Base-by-base conservation (phyloP, 192 early-diverging fungal genomes). In the Entophlyctis luteolus region DNA sequence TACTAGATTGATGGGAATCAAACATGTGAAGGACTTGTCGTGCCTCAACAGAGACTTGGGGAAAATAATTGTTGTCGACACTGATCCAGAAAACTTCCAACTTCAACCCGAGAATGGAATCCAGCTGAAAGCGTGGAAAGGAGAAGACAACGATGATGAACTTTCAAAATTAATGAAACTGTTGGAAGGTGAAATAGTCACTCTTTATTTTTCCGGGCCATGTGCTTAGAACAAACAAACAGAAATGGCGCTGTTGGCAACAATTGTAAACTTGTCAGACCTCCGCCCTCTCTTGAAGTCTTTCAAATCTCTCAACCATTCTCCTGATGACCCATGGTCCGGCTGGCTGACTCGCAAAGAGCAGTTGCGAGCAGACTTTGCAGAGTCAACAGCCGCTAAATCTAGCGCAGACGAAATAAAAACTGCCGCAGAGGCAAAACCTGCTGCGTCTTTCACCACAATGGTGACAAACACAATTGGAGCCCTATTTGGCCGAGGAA, bases 61-160 rank as follows among this genome's bases (percentile, higher is more conserved):
- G 63, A 95, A 92, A 77, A 90, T 94, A 27, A 91, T 99, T 58
- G 87, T 96, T 59, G 86, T 99, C 71, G 97, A 99, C 73, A 90
- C 87, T 12, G 88, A 93, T 72, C 87, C 90, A 3, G 86, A 90
- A 39, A 83, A 88, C n/a, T 91, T 85, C 78, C 73, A 86, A 47
- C 77, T 89, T 67, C 96, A 99, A 73, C 95, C 95, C 14, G 93
- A 96, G 70, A 99, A 98, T 70, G 87, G 86, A 22, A 75, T 99
- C 28, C 53, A 86, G 25, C 76, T 93, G 54, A 89, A 92, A 67
- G 87, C 89, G 55, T 99, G 94, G 90, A 80, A 78, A 67, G 95
- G 95, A 25, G 84, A 92, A 56, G 71, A 89, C 0, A 80, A 80
- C 32, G 97, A 98, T 62, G 80, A 79, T 20, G 93, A 90, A 71